Evolutionary conservation across 768 basidiomycete species (phyloP).

Genomic region (Tricholoma hemisulphureum): DNA sequence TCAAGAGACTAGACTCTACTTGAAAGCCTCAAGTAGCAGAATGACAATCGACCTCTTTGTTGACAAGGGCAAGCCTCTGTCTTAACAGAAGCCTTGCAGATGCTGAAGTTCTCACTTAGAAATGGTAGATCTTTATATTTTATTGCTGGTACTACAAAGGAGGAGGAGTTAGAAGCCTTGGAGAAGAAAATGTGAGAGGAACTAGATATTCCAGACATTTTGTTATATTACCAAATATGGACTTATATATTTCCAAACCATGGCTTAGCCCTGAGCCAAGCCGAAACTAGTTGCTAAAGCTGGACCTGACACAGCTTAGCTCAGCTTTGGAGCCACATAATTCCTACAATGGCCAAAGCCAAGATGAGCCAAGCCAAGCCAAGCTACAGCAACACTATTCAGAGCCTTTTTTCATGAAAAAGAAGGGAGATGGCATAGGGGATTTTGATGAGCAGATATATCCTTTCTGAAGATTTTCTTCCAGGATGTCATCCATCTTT

Average conservation of each 20-base stretch:
- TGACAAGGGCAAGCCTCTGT: no score
- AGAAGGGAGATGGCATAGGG: no score
- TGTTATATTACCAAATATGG: no score
- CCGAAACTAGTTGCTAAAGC: no score
- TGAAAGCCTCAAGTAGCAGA: no score
- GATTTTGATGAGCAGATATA: no score
- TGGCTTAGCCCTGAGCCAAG: constrained; percentile 1
- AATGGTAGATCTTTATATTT: constrained; percentile 26
- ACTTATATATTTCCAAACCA: background rate
- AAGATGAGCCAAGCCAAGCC: constrained; percentile 14
- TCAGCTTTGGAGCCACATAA: background rate
- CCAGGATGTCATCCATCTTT: no score
- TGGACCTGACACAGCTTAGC: constrained; percentile 4
- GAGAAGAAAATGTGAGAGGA: constrained; percentile 5
- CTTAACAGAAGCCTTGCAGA: constrained; percentile 25
- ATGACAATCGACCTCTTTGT: no score
- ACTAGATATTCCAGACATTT: background rate
- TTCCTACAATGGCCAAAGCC: constrained; percentile 8
- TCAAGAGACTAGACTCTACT: no score
- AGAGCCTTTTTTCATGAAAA: no score
- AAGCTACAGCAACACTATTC: constrained; percentile 18
- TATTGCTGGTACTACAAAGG: constrained; percentile 16
- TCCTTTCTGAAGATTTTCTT: no score
- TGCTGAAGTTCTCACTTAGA: constrained; percentile 29
- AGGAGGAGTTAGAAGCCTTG: constrained; percentile 5